A percentile compares a stretch with the other conserved stretches of the same genome.
phyloP scores from a whole-genome alignment of 2,329 filamentous ascomycete genomes.

The Trichophyton rubrum region DNA sequence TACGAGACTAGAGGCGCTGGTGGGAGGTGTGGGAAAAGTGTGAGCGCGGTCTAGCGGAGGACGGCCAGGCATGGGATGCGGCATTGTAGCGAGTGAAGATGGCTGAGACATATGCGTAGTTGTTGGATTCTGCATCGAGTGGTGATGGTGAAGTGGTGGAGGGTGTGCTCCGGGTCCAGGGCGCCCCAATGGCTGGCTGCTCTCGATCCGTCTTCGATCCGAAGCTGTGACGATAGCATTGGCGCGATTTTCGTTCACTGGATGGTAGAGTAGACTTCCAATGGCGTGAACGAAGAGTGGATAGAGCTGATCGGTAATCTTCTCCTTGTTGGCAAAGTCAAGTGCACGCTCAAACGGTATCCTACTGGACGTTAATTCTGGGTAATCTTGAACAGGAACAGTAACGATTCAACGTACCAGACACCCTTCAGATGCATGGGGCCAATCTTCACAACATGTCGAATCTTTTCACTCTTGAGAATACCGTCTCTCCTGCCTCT shows the following conservation, averaged over 20 bases:
- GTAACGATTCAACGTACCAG: conserved; percentile 46
- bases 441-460: conserved; percentile 96
- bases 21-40: conserved; percentile 87
- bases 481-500: conserved; percentile 90
- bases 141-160: conserved; percentile 48
- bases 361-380: conserved; percentile 39
- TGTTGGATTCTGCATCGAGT: conserved; percentile 51
- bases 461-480: conserved; percentile 90
- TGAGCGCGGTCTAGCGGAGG: conserved; percentile 73
- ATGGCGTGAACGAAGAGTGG: conserved; percentile 97
- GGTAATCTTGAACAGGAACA: not conserved
- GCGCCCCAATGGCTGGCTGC: conserved; percentile 40
- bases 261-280: conserved; percentile 82
- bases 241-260: conserved; percentile 63
- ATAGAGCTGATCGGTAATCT: conserved; percentile 91
- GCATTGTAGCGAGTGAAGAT: conserved; percentile 46
- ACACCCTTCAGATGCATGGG: conserved; percentile 98
- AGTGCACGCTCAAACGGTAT: conserved; percentile 96
- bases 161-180: conserved; percentile 56
- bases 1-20: conserved; percentile 79
- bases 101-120: conserved; percentile 53
- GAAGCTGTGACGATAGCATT: conserved; percentile 77
- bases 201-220: conserved; percentile 62
- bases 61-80: conserved; percentile 46
- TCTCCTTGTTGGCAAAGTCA: conserved; percentile 98